Percentiles rank a stretch among this genome's conserved stretches.
Conservation (phyloP, 2,329 filamentous ascomycete species). For the Penicillium glabrum region DNA sequence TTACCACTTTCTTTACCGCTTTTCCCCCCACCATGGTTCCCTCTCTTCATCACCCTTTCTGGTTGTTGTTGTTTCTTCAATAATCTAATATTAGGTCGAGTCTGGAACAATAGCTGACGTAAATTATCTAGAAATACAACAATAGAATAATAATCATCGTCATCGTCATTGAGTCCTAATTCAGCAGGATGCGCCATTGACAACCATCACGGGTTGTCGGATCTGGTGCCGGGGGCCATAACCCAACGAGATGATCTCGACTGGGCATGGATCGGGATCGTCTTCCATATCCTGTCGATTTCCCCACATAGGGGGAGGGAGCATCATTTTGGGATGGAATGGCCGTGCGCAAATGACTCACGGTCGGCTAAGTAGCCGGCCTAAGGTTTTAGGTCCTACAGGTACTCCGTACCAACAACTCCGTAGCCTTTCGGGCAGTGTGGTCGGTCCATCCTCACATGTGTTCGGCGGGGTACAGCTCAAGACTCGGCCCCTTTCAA, state of each 20-base stretch:
- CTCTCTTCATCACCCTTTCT: too few relatives aligned
- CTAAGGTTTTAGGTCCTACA: neutral
- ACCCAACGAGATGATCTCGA: slow-evolving; percentile 2
- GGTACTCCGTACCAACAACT: neutral
- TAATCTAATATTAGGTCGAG: neutral
- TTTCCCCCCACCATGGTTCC: neutral
- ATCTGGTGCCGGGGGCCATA: slow-evolving; percentile 6
- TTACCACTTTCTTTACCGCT: neutral
- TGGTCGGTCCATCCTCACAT: slow-evolving; percentile 5
- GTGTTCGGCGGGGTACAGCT: slow-evolving; percentile 10
- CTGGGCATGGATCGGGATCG: neutral
- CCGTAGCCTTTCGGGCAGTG: slow-evolving; percentile 1
- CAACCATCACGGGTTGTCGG: slow-evolving; percentile 7
- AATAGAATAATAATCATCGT: neutral
- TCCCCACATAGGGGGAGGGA: neutral
- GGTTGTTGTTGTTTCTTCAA: too few relatives aligned
- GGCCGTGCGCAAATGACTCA: slow-evolving; percentile 18
- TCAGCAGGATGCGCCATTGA: neutral
- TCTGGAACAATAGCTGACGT: neutral
- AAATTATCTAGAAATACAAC: neutral
- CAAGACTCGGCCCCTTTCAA: neutral
- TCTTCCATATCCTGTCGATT: neutral
- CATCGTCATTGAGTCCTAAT: neutral
- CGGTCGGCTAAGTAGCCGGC: slow-evolving; percentile 11
- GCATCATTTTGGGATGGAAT: slow-evolving; percentile 11